Evolutionary conservation across 139 green algal species (phyloP), one percentile per base, ranked within the genome.

Genomic region (Coelastrella sp.): DNA sequence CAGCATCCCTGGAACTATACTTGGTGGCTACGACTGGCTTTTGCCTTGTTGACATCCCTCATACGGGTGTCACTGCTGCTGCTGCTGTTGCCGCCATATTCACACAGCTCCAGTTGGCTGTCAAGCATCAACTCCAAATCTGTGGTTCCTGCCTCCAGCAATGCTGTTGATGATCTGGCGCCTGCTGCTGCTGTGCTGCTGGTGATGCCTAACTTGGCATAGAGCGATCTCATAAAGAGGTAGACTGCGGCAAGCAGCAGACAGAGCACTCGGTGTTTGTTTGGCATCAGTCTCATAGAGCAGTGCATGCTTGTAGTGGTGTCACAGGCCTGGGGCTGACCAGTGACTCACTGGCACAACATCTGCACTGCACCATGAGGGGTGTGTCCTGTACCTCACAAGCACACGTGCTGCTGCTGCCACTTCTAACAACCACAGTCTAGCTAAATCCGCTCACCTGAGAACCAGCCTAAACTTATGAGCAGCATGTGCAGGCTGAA

Each of bases 401-500:
- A 17, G 15, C 4, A 17, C 4, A 70, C 4, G 63, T 70, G 63
- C 15, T 70, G 12, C 15, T 70, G 63, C 63, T 70, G 63, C 3
- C 35, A 49, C 35, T 49, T 49, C 3, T 49, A 49, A 1, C 35
- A 49, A 49, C 35, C 3, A 49, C 35, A 49, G 35, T 49, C 35
- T 49, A 8, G 24, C 7, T 15, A 70, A 12, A 5, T 70, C 17
- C 70, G n/a, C 74, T 58, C 19, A 88, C 84, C 66, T 88, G 84
- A 81, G 49, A 88, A 80, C 7, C 65, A 70, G 66, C 68, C 66
- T n/a, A 88, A 11, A 35, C 49, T 49, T 5, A 88, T 88, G 84
- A 88, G 84, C 49, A 90, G 58, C 15, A 90, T 90, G 73, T 90
- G 85, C 22, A 90, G 58, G 58, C 73, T 75, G 73, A 90, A 90